phyloP scores from a whole-genome alignment of 2,329 filamentous ascomycete genomes.

The Aspergillus ochraceus region DNA sequence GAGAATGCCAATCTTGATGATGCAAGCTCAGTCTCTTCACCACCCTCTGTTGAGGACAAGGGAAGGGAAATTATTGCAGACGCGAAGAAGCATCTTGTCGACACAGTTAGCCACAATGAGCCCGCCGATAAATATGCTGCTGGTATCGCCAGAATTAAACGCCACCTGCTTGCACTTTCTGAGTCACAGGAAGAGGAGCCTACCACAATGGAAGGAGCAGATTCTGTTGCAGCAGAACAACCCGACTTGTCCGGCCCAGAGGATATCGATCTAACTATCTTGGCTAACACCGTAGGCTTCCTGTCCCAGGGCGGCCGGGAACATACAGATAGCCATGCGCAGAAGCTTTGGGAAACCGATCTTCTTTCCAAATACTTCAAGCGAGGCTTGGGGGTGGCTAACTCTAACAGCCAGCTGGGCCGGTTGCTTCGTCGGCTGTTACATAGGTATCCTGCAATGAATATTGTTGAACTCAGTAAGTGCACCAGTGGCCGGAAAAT shows the following conservation, averaged over 20 bases:
- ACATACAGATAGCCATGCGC: neutral
- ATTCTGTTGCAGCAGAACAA: too few species aligned
- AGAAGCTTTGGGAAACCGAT: neutral
- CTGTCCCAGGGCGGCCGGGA: too few species aligned
- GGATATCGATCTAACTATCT: too few species aligned
- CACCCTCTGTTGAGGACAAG: neutral
- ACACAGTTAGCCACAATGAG: too few species aligned
- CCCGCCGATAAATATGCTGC: too few species aligned
- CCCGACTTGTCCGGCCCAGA: too few species aligned
- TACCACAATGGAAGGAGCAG: too few species aligned
- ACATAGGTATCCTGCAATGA: conserved; percentile 1
- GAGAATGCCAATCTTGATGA: neutral
- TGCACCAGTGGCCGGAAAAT: neutral
- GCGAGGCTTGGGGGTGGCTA: neutral
- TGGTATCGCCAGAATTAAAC: too few species aligned
- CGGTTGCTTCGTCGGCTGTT: neutral
- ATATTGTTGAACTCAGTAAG: conserved; percentile 3
- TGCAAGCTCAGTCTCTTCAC: neutral
- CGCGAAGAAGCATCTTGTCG: too few species aligned
- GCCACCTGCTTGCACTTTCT: too few species aligned
- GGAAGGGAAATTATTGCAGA: neutral
- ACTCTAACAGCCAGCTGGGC: neutral
- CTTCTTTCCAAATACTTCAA: neutral
- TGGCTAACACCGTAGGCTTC: too few species aligned
- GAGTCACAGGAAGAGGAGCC: too few species aligned